Percentiles rank a stretch among this genome's conserved stretches.
Conservation (phyloP, 805 yeast genomes). For the Candida quercuum region DNA sequence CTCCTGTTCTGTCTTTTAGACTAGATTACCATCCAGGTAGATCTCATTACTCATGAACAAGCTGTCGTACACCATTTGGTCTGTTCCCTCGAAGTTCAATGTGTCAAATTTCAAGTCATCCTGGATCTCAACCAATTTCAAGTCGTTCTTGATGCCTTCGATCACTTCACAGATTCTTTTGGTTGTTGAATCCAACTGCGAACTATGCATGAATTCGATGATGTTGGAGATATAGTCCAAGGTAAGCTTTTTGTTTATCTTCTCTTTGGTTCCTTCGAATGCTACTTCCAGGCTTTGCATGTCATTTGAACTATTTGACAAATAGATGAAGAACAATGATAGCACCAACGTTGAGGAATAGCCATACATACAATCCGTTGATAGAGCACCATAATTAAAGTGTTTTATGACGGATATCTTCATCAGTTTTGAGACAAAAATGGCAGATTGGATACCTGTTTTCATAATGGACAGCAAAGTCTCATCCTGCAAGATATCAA, state of each 20-base stretch:
- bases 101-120: constrained; percentile 20
- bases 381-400: constrained; percentile 39
- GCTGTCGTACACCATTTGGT: constrained; percentile 18
- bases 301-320: constrained; percentile 21
- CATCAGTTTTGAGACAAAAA: constrained; percentile 33
- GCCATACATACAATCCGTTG: constrained; percentile 38
- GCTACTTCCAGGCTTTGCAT: constrained; percentile 9
- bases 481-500: constrained; percentile 33
- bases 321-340: constrained; percentile 33
- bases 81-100: constrained; percentile 15
- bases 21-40: constrained; percentile 14
- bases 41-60: constrained; percentile 22
- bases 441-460: constrained; percentile 36
- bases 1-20: not conserved
- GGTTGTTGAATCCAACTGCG: constrained; percentile 36
- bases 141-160: constrained; percentile 35
- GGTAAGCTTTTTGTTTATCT: constrained; percentile 16
- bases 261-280: constrained; percentile 3
- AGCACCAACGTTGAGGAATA: constrained; percentile 38
- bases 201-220: constrained; percentile 18
- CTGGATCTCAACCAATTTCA: constrained; percentile 30
- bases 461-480: constrained; percentile 35
- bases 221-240: constrained; percentile 18
- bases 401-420: constrained; percentile 24
- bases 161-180: constrained; percentile 37